These are phyloP conservation scores for Eucalyptus marginata DNA, from an alignment of 345 rosid species.

Conservation along the genomic window DNA sequence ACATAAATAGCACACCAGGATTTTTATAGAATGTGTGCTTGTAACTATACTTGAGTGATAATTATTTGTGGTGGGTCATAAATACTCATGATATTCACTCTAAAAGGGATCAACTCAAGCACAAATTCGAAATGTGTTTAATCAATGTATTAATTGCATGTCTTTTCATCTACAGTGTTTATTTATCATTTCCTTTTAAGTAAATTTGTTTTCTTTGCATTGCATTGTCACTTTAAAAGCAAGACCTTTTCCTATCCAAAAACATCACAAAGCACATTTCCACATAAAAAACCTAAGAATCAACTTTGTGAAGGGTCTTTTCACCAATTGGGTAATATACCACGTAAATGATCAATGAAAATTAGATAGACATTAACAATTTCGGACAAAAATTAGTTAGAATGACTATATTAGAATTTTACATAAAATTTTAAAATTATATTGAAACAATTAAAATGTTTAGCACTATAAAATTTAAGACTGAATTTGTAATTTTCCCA, in stretches of 20 bases:
- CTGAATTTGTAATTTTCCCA: too few relatives aligned
- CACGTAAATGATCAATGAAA: too few relatives aligned
- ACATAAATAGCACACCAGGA: neutral
- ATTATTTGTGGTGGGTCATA: too few relatives aligned
- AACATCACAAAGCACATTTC: neutral
- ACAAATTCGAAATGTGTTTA: neutral
- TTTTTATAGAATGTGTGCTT: too few relatives aligned
- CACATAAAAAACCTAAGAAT: neutral
- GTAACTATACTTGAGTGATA: too few relatives aligned
- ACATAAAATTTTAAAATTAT: too few relatives aligned
- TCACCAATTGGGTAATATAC: neutral
- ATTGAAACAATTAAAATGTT: too few relatives aligned
- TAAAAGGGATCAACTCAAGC: neutral
- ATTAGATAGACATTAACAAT: too few relatives aligned
- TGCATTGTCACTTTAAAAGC: neutral
- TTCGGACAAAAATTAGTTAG: too few relatives aligned
- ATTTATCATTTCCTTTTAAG: neutral
- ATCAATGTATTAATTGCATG: neutral
- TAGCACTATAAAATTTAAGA: too few relatives aligned
- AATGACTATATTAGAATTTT: too few relatives aligned
- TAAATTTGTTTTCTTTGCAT: neutral
- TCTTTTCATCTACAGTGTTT: neutral
- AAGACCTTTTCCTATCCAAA: neutral
- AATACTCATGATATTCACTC: too few relatives aligned
- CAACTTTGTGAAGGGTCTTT: neutral